Conservation (phyloP, 2,329 filamentous ascomycete genomes). For the Immersiporthe knoxdaviesiana region DNA sequence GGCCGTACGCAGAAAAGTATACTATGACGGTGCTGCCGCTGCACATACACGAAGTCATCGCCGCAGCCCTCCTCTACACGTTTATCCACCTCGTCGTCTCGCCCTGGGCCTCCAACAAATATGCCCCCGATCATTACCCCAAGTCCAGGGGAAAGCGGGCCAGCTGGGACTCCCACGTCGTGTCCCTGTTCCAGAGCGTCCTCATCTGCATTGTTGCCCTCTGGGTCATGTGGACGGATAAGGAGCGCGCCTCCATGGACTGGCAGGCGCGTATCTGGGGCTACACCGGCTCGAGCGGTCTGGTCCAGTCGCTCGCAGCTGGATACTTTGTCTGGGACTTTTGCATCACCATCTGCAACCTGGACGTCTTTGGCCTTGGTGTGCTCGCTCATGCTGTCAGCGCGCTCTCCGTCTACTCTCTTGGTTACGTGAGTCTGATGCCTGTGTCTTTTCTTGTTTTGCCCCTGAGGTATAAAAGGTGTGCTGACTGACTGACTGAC, state of each 20-base stretch:
- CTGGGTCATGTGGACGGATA: conserved; percentile 71
- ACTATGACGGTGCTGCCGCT: conserved; percentile 69
- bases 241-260: conserved; percentile 68
- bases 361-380: conserved; percentile 75
- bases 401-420: conserved; percentile 72
- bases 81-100: conserved; percentile 68
- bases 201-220: conserved; percentile 75
- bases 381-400: conserved; percentile 77
- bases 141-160: conserved; percentile 67
- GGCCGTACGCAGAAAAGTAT: conserved; percentile 67
- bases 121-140: conserved; percentile 68
- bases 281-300: conserved; percentile 71
- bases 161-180: conserved; percentile 86
- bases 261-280: conserved; percentile 74
- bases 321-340: conserved; percentile 89
- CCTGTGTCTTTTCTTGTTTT: background rate
- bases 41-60: conserved; percentile 76
- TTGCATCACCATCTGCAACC: conserved; percentile 66
- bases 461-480: too few relatives aligned
- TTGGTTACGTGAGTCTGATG: conserved; percentile 72
- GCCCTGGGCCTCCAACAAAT: conserved; percentile 63
- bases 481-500: too few relatives aligned
- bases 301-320: conserved; percentile 75
- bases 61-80: conserved; percentile 70
- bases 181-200: conserved; percentile 77